Percentiles rank a stretch among this genome's conserved stretches.
phyloP scores from a whole-genome alignment of 2,329 filamentous ascomycete species.

The Penicillium sp. region DNA sequence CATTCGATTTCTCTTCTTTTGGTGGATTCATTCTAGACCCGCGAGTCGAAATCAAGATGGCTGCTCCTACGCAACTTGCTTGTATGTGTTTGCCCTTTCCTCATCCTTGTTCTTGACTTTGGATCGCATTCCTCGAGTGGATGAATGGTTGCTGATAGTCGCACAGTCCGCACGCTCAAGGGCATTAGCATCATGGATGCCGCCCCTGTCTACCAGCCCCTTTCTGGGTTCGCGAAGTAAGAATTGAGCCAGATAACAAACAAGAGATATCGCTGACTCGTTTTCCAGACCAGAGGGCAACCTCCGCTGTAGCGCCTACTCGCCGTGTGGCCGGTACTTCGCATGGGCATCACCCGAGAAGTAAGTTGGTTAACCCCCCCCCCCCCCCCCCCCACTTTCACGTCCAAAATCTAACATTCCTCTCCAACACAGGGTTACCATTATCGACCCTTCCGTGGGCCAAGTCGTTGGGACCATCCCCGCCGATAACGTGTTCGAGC shows the following conservation, averaged over 20 bases:
- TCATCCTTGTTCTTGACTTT: neutral
- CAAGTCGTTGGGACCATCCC: constrained; percentile 71
- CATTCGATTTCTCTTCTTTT: constrained; percentile 14
- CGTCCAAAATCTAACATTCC: neutral
- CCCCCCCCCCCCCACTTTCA: neutral
- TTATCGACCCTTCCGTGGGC: constrained; percentile 79
- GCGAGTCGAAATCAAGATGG: constrained; percentile 58
- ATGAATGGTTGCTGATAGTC: constrained; percentile 21
- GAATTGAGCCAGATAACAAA: neutral
- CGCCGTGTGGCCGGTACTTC: constrained; percentile 92
- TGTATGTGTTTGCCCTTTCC: constrained; percentile 52
- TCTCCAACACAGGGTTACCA: constrained; percentile 61
- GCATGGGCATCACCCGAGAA: constrained; percentile 85
- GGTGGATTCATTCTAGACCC: constrained; percentile 12
- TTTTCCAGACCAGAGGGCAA: constrained; percentile 77
- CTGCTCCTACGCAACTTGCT: constrained; percentile 88
- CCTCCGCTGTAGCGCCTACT: constrained; percentile 92
- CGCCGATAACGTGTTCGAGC: constrained; percentile 83
- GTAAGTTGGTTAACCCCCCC: constrained; percentile 46
- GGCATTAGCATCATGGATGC: constrained; percentile 92
- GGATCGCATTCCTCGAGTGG: neutral
- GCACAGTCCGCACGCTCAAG: constrained; percentile 85
- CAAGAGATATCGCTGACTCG: constrained; percentile 14
- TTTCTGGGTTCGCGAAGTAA: constrained; percentile 72
- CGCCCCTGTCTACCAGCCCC: constrained; percentile 78